phyloP scores from a whole-genome alignment of 192 early-diverging fungal genomes.

The Phycomyces nitens region DNA sequence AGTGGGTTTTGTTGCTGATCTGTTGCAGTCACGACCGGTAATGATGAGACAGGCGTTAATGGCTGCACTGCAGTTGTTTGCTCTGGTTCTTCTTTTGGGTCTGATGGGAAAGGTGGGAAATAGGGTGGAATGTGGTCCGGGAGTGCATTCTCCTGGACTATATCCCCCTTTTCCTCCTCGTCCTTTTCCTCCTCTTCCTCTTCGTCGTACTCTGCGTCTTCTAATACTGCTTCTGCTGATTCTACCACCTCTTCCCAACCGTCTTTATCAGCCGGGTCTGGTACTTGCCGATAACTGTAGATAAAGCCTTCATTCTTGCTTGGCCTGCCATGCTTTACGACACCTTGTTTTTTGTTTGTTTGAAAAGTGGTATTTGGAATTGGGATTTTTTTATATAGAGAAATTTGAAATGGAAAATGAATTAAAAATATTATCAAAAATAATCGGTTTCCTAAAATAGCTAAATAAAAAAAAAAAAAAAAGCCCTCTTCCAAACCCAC shows the following conservation, averaged over 20 bases:
- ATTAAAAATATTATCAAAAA: neutral
- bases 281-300: conserved; percentile 35
- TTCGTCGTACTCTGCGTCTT: neutral
- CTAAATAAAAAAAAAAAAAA: neutral
- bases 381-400: no score
- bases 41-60: neutral
- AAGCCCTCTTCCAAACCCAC: neutral
- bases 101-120: conserved; percentile 22
- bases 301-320: conserved; percentile 3
- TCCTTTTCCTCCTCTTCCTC: neutral
- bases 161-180: neutral
- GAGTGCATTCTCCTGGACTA: neutral
- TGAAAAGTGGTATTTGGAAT: no score
- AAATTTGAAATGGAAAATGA: neutral
- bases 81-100: conserved; percentile 13
- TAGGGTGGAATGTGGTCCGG: conserved; percentile 25
- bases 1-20: neutral
- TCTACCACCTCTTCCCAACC: conserved; percentile 35
- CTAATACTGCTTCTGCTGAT: neutral
- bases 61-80: neutral
- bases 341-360: neutral
- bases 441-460: neutral
- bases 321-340: neutral
- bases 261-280: conserved; percentile 12
- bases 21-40: neutral